phyloP scores from a whole-genome alignment of 768 basidiomycete genomes.

The Dictyophora rubrovolvata region DNA sequence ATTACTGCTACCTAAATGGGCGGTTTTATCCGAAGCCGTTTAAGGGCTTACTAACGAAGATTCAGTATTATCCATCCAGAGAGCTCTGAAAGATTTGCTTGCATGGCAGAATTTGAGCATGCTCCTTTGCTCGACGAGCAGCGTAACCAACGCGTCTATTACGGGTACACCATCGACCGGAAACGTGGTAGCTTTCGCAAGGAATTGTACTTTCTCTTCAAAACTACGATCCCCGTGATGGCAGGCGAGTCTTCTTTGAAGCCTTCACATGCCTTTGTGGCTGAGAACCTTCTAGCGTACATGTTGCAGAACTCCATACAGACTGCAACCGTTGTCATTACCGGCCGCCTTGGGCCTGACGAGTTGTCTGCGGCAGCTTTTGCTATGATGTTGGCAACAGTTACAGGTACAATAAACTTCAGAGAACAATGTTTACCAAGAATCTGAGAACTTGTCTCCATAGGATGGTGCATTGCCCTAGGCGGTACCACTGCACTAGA shows the following conservation, averaged over 20 bases:
- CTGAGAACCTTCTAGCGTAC: constrained; percentile 25
- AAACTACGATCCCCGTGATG: constrained; percentile 8
- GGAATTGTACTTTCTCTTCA: constrained; percentile 6
- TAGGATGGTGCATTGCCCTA: constrained; percentile 70
- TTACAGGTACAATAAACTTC: constrained; percentile 52
- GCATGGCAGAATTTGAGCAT: background rate
- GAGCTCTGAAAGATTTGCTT: background rate
- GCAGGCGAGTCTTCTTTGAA: background rate
- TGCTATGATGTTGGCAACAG: constrained; percentile 67
- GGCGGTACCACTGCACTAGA: constrained; percentile 74
- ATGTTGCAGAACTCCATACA: constrained; percentile 67
- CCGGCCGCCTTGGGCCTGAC: constrained; percentile 57
- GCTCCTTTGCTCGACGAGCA: constrained; percentile 5
- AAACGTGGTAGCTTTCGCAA: background rate
- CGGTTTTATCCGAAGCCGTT: background rate
- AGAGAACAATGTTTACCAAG: no score
- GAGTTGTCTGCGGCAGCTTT: constrained; percentile 66
- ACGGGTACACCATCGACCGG: background rate
- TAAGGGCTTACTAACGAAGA: background rate
- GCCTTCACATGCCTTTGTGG: background rate
- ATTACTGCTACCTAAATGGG: background rate
- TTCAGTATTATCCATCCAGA: background rate
- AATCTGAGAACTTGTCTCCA: constrained; percentile 1
- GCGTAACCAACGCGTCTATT: background rate
- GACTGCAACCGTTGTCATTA: constrained; percentile 51